phyloP scores from a whole-genome alignment of 1,284 basidiomycete genomes.

The Ganoderma boninense region DNA sequence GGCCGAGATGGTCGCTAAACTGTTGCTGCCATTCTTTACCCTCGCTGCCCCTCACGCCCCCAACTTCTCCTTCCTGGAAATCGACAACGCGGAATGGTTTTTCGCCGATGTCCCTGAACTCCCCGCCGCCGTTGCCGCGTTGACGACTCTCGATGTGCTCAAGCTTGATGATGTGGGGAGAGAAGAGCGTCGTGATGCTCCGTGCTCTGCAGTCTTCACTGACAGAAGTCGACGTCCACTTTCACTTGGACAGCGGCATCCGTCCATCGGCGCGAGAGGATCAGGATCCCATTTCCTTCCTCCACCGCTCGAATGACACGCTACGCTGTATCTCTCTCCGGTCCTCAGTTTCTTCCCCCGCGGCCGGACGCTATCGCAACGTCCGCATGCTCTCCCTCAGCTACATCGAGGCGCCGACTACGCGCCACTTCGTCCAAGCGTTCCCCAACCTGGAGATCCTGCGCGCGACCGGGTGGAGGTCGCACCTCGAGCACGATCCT shows the following conservation, averaged over 20 bases:
- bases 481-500: background rate
- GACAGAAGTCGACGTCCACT: background rate
- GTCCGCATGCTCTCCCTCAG: background rate
- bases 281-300: background rate
- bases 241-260: background rate
- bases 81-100: background rate
- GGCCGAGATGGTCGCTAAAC: too few species aligned
- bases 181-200: background rate
- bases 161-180: background rate
- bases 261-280: background rate
- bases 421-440: background rate
- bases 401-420: background rate
- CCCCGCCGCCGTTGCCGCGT: background rate
- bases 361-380: background rate
- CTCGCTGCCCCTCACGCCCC: background rate
- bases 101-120: background rate
- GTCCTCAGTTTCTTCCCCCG: background rate
- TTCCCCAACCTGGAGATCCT: constrained; percentile 1
- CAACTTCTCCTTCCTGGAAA: background rate
- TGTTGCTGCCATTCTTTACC: too few species aligned
- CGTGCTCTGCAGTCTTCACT: background rate
- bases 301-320: background rate
- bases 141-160: background rate
- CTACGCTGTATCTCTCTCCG: background rate
- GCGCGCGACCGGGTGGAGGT: background rate